A percentile compares a stretch with the other conserved stretches of the same genome.
Evolutionary conservation across 225 moss, liverwort and hornwort genomes (phyloP).

Genomic region (Antitrichia curtipendula): DNA sequence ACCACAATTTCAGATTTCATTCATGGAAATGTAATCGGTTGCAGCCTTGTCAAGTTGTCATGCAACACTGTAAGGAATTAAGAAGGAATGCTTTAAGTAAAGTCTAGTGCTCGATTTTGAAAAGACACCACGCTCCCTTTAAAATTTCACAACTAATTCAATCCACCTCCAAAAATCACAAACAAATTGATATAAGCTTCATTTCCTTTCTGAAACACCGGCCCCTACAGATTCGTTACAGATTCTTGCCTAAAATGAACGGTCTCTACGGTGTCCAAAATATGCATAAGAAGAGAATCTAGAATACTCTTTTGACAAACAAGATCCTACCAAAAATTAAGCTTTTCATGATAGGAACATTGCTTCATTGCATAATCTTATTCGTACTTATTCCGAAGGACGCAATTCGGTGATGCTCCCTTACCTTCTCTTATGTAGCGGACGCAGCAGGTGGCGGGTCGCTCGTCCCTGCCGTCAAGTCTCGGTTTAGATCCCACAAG

Average conservation of each 20-base stretch:
- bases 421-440: background rate
- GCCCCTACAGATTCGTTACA: background rate
- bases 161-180: background rate
- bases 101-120: background rate
- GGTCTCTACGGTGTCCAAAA: background rate
- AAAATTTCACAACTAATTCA: background rate
- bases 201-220: background rate
- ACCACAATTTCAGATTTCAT: background rate
- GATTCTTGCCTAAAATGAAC: background rate
- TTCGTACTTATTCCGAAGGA: background rate
- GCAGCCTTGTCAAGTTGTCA: too few relatives aligned
- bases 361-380: background rate
- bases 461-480: background rate
- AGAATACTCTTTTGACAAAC: background rate
- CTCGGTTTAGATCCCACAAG: slow-evolving; percentile 23
- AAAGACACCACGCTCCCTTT: background rate
- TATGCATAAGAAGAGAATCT: background rate
- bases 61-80: background rate
- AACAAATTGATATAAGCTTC: background rate
- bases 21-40: background rate
- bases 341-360: background rate
- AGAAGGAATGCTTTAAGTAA: background rate
- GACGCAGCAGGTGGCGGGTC: background rate
- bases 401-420: too few relatives aligned
- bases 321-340: background rate